Conservation (phyloP, 306 rosid genomes). For the Acacia melanoxylon region DNA sequence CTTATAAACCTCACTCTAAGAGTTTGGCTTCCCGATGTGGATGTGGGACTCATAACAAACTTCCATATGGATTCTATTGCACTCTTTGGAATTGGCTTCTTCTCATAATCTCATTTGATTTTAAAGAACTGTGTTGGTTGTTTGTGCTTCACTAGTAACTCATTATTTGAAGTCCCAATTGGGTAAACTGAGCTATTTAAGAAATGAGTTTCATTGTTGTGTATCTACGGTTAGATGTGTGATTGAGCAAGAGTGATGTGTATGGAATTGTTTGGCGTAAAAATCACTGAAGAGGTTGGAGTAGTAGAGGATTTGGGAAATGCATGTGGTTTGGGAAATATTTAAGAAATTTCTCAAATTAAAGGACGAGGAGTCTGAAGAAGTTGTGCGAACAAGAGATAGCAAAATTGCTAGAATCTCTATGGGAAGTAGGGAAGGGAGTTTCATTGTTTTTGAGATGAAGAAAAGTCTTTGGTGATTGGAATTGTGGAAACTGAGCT, state of each 20-base stretch:
- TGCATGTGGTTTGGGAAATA: neutral
- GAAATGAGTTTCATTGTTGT: neutral
- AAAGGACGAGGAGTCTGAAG: neutral
- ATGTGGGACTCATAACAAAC: too few relatives aligned
- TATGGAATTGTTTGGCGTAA: constrained; percentile 10
- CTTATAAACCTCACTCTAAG: too few relatives aligned
- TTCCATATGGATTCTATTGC: constrained; percentile 16
- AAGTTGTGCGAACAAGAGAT: neutral
- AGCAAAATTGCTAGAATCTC: neutral
- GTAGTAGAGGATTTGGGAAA: neutral
- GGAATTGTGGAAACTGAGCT: neutral
- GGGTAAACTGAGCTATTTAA: neutral
- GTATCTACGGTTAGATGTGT: constrained; percentile 18
- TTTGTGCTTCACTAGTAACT: neutral
- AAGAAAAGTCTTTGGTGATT: neutral
- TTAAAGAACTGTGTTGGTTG: accelerated
- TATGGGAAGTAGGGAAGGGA: neutral
- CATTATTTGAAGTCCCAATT: constrained; percentile 18
- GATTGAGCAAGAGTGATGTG: constrained; percentile 28
- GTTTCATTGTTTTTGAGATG: neutral
- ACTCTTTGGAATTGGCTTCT: constrained; percentile 25
- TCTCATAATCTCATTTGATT: constrained; percentile 30
- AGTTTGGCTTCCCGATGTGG: too few relatives aligned
- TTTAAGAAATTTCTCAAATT: neutral
- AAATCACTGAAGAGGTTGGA: neutral